Evolutionary conservation across 768 basidiomycete species (phyloP).

Genomic region (Ephemerocybe angulata): DNA sequence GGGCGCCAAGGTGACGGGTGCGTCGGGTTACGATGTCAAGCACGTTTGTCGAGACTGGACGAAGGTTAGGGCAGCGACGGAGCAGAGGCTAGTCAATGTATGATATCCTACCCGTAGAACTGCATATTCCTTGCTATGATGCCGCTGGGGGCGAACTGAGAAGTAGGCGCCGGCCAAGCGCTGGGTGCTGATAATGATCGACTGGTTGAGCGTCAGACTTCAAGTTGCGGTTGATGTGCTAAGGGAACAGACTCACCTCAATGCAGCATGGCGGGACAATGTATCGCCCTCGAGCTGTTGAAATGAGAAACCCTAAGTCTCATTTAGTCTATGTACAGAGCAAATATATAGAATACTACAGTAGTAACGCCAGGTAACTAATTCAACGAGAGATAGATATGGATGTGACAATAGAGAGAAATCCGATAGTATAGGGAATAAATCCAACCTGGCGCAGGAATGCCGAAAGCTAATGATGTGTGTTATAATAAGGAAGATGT

Average conservation of each 20-base stretch:
- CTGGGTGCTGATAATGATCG: too few species aligned
- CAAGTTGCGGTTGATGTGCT: too few species aligned
- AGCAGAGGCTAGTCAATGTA: not conserved
- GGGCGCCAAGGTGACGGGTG: not conserved
- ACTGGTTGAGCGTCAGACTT: too few species aligned
- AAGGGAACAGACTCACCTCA: not conserved
- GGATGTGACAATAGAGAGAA: not conserved
- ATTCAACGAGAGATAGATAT: not conserved
- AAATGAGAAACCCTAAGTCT: not conserved
- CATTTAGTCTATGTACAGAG: not conserved
- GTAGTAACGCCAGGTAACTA: not conserved
- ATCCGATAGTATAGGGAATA: not conserved
- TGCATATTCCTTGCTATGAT: not conserved
- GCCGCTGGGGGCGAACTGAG: not conserved
- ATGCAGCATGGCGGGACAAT: not conserved
- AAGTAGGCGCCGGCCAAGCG: too few species aligned
- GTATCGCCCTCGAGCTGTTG: not conserved
- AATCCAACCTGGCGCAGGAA: not conserved
- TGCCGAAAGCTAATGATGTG: not conserved
- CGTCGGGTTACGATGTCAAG: conserved; percentile 9
- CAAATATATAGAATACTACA: not conserved
- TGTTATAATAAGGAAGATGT: too few species aligned
- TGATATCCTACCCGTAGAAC: not conserved
- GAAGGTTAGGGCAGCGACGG: conserved; percentile 7
- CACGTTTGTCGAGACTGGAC: conserved; percentile 15